These are phyloP conservation scores for Aureobasidium lini DNA, from an alignment of 2,329 filamentous ascomycete species.

Conservation along the genomic window DNA sequence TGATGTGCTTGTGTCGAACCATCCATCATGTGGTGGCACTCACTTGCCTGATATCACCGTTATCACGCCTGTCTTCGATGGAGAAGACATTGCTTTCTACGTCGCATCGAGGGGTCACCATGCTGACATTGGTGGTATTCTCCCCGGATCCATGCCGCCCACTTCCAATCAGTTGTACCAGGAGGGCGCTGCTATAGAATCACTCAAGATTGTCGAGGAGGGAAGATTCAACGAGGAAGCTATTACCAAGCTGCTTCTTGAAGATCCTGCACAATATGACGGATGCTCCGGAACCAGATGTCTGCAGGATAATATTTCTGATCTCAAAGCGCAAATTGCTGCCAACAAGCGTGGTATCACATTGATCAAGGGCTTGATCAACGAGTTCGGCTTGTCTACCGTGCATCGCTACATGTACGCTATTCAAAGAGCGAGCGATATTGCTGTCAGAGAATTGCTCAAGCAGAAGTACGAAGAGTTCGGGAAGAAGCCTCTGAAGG, in stretches of 20 bases:
- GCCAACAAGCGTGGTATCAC: conserved; percentile 29
- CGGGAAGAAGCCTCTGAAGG: conserved; percentile 3
- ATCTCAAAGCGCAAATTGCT: conserved; percentile 30
- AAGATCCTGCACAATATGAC: conserved; percentile 24
- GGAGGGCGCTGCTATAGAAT: conserved; percentile 41
- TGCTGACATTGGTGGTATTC: conserved; percentile 26
- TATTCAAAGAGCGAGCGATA: conserved; percentile 8
- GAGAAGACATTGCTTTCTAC: conserved; percentile 23
- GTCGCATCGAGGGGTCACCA: conserved; percentile 26
- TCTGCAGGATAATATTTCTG: conserved; percentile 29
- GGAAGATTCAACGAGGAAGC: conserved; percentile 12
- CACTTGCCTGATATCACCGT: conserved; percentile 26
- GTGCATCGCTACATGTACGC: conserved; percentile 13
- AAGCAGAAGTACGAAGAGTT: conserved; percentile 6
- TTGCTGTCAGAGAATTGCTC: conserved; percentile 10
- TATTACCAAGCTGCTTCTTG: conserved; percentile 18
- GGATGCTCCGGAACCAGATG: conserved; percentile 28
- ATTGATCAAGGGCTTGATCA: conserved; percentile 24
- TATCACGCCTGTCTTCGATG: conserved; percentile 24
- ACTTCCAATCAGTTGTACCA: conserved; percentile 41
- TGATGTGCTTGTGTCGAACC: conserved; percentile 26
- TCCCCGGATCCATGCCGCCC: conserved; percentile 33
- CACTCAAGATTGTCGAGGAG: conserved; percentile 16
- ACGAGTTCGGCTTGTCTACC: conserved; percentile 2
- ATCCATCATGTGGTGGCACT: conserved; percentile 24